A percentile compares a stretch with the other conserved stretches of the same genome.
phyloP scores from a whole-genome alignment of 2,329 filamentous ascomycete genomes.

The Penicillium nordicum region DNA sequence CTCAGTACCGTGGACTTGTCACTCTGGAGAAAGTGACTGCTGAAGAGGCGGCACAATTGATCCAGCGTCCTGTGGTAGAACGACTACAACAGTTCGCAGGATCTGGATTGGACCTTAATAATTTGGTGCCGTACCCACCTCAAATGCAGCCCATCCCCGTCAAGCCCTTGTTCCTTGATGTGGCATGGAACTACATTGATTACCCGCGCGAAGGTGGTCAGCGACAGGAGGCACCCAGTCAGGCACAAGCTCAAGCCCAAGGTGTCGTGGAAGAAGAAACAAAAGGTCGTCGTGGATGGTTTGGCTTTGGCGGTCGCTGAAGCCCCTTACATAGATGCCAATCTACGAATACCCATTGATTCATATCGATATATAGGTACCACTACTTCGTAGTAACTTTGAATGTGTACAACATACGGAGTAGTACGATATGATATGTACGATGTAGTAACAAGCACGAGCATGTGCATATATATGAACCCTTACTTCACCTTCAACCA shows the following conservation, averaged over 20 bases:
- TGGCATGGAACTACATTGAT: conserved; percentile 95
- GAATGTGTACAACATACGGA: background rate
- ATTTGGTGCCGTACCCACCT: conserved; percentile 83
- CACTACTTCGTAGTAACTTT: background rate
- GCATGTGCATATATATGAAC: background rate
- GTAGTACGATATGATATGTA: background rate
- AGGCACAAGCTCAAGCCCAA: conserved; percentile 2
- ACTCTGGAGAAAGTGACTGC: conserved; percentile 67
- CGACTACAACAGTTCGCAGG: conserved; percentile 71
- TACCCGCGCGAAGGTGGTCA: conserved; percentile 64
- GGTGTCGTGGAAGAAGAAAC: conserved; percentile 34
- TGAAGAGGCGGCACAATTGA: conserved; percentile 43
- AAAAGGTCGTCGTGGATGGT: conserved; percentile 69
- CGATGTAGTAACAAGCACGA: conserved; percentile 1
- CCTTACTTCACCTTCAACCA: background rate
- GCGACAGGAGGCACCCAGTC: conserved; percentile 27
- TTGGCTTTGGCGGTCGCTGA: conserved; percentile 59
- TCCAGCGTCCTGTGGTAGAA: conserved; percentile 65
- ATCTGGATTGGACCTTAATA: conserved; percentile 68
- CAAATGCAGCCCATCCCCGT: conserved; percentile 78
- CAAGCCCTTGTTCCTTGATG: conserved; percentile 93
- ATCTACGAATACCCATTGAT: conserved; percentile 2
- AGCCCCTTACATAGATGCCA: background rate
- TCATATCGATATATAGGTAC: background rate
- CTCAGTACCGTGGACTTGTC: conserved; percentile 79